These are phyloP conservation scores for Mortierella sp. DNA, from an alignment of 371 early-diverging fungal genomes.

Conservation along the genomic window DNA sequence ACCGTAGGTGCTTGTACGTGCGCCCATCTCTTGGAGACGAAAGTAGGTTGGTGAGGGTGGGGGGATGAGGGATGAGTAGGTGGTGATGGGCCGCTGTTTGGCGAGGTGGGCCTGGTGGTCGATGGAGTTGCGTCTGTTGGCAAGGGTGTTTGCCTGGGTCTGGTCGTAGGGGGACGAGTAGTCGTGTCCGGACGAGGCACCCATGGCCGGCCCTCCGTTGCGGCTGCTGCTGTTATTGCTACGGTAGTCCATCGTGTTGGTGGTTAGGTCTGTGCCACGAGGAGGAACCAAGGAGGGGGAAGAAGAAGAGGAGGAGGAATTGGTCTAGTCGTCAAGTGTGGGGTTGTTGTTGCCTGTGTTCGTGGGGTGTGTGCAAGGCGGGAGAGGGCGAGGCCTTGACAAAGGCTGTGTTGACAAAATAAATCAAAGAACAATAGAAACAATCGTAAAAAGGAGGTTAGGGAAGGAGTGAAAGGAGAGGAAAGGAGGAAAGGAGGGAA, in stretches of 20 bases:
- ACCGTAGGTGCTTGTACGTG: not conserved
- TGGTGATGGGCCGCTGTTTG: conserved; percentile 50
- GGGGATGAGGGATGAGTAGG: conserved; percentile 48
- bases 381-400: not conserved
- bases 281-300: not conserved
- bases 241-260: not conserved
- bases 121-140: conserved; percentile 39
- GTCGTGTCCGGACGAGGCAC: conserved; percentile 25
- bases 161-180: conserved; percentile 38
- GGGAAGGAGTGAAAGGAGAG: not conserved
- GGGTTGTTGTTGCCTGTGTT: too few species aligned
- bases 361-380: not conserved
- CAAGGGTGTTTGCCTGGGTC: conserved; percentile 48
- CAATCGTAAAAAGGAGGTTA: not conserved
- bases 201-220: conserved; percentile 14
- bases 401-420: too few species aligned
- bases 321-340: too few species aligned
- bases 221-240: not conserved
- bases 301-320: not conserved
- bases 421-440: not conserved
- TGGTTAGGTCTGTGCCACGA: not conserved
- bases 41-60: conserved; percentile 56
- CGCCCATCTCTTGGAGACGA: conserved; percentile 31
- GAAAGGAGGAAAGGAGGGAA: not conserved
- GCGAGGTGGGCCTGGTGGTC: conserved; percentile 22